These are phyloP conservation scores for Dysphania ambrosioides DNA, from an alignment of 148 eudicot genomes.

Conservation along the genomic window DNA sequence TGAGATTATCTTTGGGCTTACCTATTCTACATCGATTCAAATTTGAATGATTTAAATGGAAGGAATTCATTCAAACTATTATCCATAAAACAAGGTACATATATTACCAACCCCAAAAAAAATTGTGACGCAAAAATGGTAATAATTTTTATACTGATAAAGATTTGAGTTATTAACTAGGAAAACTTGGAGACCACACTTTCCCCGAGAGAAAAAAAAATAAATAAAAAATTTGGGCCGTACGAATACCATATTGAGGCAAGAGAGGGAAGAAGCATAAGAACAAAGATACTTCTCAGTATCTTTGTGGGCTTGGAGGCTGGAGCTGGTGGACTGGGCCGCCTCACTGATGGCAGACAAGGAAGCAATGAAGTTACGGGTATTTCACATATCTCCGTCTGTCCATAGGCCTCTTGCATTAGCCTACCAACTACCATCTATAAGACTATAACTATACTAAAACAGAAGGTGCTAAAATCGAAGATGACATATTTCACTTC, in stretches of 20 bases:
- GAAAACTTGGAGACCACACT: no score
- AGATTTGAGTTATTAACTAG: no score
- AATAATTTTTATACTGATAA: no score
- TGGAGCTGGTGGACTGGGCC: conserved; percentile 22
- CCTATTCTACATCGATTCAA: no score
- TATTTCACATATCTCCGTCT: conserved; percentile 4
- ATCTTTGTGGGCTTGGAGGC: conserved; percentile 7
- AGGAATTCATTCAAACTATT: neutral
- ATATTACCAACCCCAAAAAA: neutral
- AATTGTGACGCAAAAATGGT: no score
- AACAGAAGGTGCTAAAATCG: no score
- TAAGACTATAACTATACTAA: no score
- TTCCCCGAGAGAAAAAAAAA: no score
- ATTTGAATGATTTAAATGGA: neutral
- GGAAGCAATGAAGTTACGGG: no score
- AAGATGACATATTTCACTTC: no score
- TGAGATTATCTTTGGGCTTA: no score
- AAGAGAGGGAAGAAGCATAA: conserved; percentile 12
- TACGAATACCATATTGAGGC: neutral
- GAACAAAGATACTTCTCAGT: conserved; percentile 10
- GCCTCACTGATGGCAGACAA: conserved; percentile 7
- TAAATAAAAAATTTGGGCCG: no score
- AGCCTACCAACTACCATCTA: neutral
- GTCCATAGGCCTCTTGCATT: neutral
- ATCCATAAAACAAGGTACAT: neutral